Conservation (phyloP, 1,139 yeast species). For the Geotrichum aggregatum region DNA sequence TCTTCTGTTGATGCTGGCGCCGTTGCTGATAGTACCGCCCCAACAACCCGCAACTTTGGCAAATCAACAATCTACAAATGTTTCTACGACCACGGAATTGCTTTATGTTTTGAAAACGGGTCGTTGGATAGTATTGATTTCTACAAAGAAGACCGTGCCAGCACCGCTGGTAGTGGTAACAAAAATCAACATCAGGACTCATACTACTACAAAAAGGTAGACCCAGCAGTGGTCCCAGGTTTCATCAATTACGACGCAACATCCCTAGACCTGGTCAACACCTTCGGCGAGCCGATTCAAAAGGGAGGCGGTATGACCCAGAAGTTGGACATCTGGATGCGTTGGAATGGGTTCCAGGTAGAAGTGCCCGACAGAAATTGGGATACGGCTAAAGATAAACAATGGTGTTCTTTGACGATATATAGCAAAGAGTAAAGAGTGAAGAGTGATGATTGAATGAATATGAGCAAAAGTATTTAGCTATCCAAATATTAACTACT, state of each 20-base stretch:
- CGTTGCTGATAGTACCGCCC: no score
- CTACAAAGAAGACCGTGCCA: constrained; percentile 23
- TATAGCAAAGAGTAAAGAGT: no score
- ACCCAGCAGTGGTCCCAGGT: constrained; percentile 22
- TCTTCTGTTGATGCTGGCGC: no score
- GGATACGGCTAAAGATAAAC: constrained; percentile 29
- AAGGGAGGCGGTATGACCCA: constrained; percentile 30
- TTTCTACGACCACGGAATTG: constrained; percentile 28
- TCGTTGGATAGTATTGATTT: constrained; percentile 30
- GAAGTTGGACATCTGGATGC: constrained; percentile 32
- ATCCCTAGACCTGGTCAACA: constrained; percentile 29
- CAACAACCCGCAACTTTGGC: constrained; percentile 9
- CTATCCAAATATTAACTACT: neutral
- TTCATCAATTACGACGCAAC: constrained; percentile 24
- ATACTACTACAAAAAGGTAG: constrained; percentile 22
- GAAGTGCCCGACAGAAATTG: constrained; percentile 30
- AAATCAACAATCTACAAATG: constrained; percentile 25
- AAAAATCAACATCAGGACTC: neutral
- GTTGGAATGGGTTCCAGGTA: constrained; percentile 31
- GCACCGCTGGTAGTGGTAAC: neutral
- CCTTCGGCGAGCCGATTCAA: constrained; percentile 32
- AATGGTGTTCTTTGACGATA: constrained; percentile 29
- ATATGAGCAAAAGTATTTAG: neutral
- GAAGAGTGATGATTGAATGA: neutral
- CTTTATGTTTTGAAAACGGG: constrained; percentile 24